Base-by-base conservation (phyloP, 2,329 filamentous ascomycete genomes). In the Blastomyces emzantsi region DNA sequence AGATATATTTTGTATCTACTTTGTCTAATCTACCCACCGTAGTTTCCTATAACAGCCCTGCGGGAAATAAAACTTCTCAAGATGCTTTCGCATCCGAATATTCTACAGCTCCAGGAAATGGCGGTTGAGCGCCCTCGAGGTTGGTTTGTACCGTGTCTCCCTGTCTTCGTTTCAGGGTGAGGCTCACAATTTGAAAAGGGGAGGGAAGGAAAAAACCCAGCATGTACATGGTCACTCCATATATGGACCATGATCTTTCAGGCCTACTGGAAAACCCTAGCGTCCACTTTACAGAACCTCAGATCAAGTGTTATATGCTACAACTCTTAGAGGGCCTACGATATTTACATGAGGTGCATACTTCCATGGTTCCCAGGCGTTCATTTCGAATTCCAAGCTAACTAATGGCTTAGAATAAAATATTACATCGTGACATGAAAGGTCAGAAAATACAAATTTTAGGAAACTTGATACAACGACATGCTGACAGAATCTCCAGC, bases 241-340 rank as follows among this genome's bases (percentile, higher is more conserved):
- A 99, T 76, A 97, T 97, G 92, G 92, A 97, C 70, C 94, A 99
- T 77, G 94, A 99, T 77, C 83, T 99, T n/a, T 96, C 93, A 9
- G 94, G 94, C 55, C 85, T 99, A 39, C 86, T 99, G 70, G 94
- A 97, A 75, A 99, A 99, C 71, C 93, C 93, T 11, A 87, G 88
- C 7, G 92, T 99, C 49, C 84, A 85, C 51, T 93, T 99, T 71
- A 90, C 89, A 59, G 88, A 92, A 72, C 84, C 90, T 4, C 92
- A 97, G 74, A 96, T 97, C 76, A 99, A 99, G 76, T 99, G 94
- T 79, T 99, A 99, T 77, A 87, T 99, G 85, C 80, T 94, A 65
- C 94, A 99, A 75, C 83, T 99, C 39, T 84, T 99, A 60, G 88
- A 96, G 72, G 94, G 94, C 2, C 81, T 97, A 47, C 85, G 86